Evolutionary conservation across 2,329 filamentous ascomycete genomes (phyloP).

Genomic region (Calonectria hawksworthii): DNA sequence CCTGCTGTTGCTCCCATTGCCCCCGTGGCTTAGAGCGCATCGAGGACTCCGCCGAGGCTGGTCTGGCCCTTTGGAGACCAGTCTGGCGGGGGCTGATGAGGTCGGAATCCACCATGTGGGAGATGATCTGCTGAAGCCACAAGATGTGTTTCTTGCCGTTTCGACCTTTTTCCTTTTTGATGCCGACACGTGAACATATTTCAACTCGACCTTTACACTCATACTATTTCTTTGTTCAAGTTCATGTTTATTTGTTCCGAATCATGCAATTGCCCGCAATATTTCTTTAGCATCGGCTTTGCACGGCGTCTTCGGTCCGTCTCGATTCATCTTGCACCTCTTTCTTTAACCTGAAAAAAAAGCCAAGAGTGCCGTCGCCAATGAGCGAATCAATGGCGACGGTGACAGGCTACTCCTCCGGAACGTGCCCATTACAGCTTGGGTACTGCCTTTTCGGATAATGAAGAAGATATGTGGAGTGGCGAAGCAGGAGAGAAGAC

Average conservation of each 20-base stretch:
- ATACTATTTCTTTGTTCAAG: slow-evolving; percentile 48
- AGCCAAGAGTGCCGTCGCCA: slow-evolving; percentile 23
- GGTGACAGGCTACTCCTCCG: slow-evolving; percentile 16
- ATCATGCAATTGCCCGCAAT: slow-evolving; percentile 47
- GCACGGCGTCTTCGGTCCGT: slow-evolving; percentile 48
- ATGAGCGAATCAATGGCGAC: slow-evolving; percentile 11
- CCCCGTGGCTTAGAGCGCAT: slow-evolving; percentile 53
- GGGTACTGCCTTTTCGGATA: background rate
- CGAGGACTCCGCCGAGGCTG: slow-evolving; percentile 30
- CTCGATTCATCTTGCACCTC: slow-evolving; percentile 45
- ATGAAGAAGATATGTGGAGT: slow-evolving; percentile 26
- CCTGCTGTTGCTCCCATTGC: slow-evolving; percentile 62
- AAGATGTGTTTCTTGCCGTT: slow-evolving; percentile 40
- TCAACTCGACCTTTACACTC: slow-evolving; percentile 36
- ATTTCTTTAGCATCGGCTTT: slow-evolving; percentile 44
- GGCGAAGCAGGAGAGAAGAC: slow-evolving; percentile 36
- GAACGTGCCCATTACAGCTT: slow-evolving; percentile 1
- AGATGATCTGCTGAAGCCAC: slow-evolving; percentile 26
- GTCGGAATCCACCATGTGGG: slow-evolving; percentile 19
- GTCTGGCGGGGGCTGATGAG: slow-evolving; percentile 30
- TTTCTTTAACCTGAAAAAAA: slow-evolving; percentile 39
- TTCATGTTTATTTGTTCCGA: slow-evolving; percentile 49
- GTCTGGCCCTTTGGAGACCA: slow-evolving; percentile 11
- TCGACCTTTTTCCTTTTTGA: slow-evolving; percentile 42
- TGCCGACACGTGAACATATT: slow-evolving; percentile 49